Percentiles rank a stretch among this genome's conserved stretches.
These are phyloP conservation scores for Zizania palustris DNA, from an alignment of 202 grass and related monocot genomes.

Conservation along the genomic window DNA sequence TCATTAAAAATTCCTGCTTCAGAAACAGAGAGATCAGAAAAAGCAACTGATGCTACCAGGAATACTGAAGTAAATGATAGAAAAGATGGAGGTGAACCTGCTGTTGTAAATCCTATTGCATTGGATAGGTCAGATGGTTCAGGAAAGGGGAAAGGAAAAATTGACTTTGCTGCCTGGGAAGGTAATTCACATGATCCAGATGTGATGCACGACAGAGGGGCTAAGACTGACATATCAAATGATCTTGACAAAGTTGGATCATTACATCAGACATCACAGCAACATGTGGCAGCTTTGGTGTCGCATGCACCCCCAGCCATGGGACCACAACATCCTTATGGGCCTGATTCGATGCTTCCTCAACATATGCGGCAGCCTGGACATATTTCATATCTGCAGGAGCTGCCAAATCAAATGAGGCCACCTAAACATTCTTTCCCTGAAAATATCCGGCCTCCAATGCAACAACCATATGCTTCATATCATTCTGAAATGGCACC, in stretches of 20 bases:
- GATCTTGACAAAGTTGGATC: slow-evolving; percentile 40
- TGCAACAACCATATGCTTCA: slow-evolving; percentile 49
- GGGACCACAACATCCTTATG: slow-evolving; percentile 46
- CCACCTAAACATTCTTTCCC: slow-evolving; percentile 46
- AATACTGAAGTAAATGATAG: slow-evolving; percentile 32
- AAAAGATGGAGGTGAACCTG: slow-evolving; percentile 36
- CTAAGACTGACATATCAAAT: slow-evolving; percentile 36
- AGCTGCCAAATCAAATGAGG: slow-evolving; percentile 49
- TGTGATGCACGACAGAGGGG: slow-evolving; percentile 33
- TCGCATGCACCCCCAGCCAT: slow-evolving; percentile 43
- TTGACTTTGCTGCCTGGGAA: slow-evolving; percentile 38
- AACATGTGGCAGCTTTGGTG: slow-evolving; percentile 31
- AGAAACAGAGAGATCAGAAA: slow-evolving; percentile 46
- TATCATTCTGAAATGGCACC: slow-evolving; percentile 53
- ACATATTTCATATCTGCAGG: slow-evolving; percentile 30
- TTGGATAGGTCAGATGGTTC: slow-evolving; percentile 38
- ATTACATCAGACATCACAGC: slow-evolving; percentile 39
- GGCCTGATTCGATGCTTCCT: slow-evolving; percentile 45
- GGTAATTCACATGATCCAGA: slow-evolving; percentile 42
- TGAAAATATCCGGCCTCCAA: slow-evolving; percentile 48
- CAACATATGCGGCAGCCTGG: slow-evolving; percentile 50
- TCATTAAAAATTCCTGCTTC: slow-evolving; percentile 19
- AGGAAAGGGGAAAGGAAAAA: slow-evolving; percentile 31
- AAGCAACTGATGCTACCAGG: slow-evolving; percentile 36
- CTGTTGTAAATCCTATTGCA: slow-evolving; percentile 36